Conservation (phyloP, 495 filamentous ascomycete species). For the Aspergillus leporis region DNA sequence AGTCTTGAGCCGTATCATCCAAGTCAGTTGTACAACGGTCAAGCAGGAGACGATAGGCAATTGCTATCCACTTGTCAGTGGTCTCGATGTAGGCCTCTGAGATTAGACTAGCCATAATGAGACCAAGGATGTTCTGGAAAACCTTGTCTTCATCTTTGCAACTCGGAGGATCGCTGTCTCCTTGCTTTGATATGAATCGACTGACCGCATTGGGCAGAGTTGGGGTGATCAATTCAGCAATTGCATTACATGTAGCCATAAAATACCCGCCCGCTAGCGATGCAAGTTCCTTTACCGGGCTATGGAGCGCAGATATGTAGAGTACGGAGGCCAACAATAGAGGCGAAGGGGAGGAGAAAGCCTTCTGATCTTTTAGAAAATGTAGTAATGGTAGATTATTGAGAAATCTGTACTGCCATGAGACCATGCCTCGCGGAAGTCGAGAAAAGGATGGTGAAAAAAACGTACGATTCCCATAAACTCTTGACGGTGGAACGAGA, state of each 20-base stretch:
- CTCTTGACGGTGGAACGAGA: conserved; percentile 30
- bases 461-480: conserved; percentile 38
- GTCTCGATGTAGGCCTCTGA: conserved; percentile 40
- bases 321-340: conserved; percentile 41
- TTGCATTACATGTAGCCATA: conserved; percentile 35
- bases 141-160: conserved; percentile 11
- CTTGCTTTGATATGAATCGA: background rate
- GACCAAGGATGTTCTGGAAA: conserved; percentile 40
- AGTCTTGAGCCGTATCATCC: conserved; percentile 27
- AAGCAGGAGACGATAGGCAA: conserved; percentile 40
- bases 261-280: conserved; percentile 33
- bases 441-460: background rate
- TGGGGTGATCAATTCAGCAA: conserved; percentile 34
- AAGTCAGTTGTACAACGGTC: conserved; percentile 30
- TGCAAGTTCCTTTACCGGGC: conserved; percentile 28
- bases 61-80: conserved; percentile 42
- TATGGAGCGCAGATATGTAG: conserved; percentile 40
- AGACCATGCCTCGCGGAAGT: background rate
- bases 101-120: conserved; percentile 44
- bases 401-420: conserved; percentile 28
- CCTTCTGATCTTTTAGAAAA: conserved; percentile 36
- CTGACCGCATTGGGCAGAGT: background rate
- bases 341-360: conserved; percentile 36
- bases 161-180: background rate
- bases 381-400: conserved; percentile 41